phyloP scores from a whole-genome alignment of 2,329 filamentous ascomycete genomes.

The Leptographium wingfieldii region DNA sequence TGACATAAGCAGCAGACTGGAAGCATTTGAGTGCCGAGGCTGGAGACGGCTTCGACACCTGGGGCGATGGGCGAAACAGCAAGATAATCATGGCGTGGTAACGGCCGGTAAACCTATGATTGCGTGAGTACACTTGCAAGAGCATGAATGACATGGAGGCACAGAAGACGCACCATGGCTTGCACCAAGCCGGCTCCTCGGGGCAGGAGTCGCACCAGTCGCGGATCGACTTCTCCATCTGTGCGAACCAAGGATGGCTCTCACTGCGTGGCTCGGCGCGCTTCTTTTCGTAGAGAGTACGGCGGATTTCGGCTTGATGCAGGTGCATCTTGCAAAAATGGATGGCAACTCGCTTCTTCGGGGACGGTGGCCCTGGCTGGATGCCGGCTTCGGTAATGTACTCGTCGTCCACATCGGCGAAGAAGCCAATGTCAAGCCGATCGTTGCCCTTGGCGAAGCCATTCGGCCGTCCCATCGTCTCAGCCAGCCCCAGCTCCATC shows the following conservation, averaged over 20 bases:
- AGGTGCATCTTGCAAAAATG: conserved; percentile 90
- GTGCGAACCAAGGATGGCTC: conserved; percentile 72
- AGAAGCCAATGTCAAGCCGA: conserved; percentile 75
- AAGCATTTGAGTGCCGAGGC: conserved; percentile 73
- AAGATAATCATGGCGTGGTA: conserved; percentile 84
- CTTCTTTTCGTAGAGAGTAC: conserved; percentile 77
- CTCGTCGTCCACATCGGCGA: conserved; percentile 67
- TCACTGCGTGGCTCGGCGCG: conserved; percentile 64
- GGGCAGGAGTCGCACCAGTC: conserved; percentile 71
- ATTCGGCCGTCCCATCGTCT: conserved; percentile 76
- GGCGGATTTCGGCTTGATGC: conserved; percentile 75
- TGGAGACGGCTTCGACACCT: conserved; percentile 73
- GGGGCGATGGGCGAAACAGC: conserved; percentile 81
- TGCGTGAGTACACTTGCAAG: conserved; percentile 3
- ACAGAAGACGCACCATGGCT: conserved; percentile 53
- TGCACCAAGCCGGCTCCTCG: conserved; percentile 57
- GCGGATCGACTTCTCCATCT: conserved; percentile 67
- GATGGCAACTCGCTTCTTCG: conserved; percentile 79
- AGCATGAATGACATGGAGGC: background rate
- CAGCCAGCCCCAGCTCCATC: conserved; percentile 80
- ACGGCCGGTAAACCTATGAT: conserved; percentile 47
- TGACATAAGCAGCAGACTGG: conserved; percentile 69
- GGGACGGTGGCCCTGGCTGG: conserved; percentile 54
- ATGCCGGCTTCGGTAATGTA: conserved; percentile 73
- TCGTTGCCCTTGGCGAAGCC: conserved; percentile 74